These are phyloP conservation scores for Naganishia friedmannii DNA, from an alignment of 768 basidiomycete species.

Conservation along the genomic window DNA sequence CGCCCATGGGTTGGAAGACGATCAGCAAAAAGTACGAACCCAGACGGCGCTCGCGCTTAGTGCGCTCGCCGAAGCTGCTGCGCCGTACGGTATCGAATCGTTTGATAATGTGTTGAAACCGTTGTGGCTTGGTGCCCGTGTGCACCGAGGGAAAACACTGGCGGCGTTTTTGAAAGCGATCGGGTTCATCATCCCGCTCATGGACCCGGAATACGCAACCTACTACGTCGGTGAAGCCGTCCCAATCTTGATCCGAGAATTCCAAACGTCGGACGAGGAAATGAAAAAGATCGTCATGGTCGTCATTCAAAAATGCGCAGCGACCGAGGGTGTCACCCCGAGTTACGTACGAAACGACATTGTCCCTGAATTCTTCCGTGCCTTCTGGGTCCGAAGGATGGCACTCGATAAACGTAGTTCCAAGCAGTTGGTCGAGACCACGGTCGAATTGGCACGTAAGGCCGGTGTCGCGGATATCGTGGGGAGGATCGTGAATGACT, in stretches of 20 bases:
- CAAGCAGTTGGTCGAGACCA: slow-evolving; percentile 95
- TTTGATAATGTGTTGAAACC: slow-evolving; percentile 97
- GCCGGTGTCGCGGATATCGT: slow-evolving; percentile 95
- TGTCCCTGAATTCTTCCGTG: slow-evolving; percentile 97
- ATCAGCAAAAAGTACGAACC: slow-evolving; percentile 92
- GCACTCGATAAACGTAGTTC: slow-evolving; percentile 95
- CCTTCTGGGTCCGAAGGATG: slow-evolving; percentile 94
- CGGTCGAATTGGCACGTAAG: slow-evolving; percentile 96
- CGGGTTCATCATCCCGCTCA: slow-evolving; percentile 98
- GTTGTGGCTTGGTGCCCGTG: slow-evolving; percentile 86
- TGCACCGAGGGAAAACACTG: slow-evolving; percentile 90
- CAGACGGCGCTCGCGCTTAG: slow-evolving; percentile 91
- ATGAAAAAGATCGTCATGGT: slow-evolving; percentile 99
- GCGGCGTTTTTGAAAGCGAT: slow-evolving; percentile 97
- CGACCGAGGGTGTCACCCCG: slow-evolving; percentile 95
- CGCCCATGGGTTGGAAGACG: slow-evolving; percentile 84
- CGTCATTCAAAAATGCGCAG: slow-evolving; percentile 97
- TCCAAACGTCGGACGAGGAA: slow-evolving; percentile 98
- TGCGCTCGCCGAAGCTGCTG: slow-evolving; percentile 92
- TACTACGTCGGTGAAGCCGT: slow-evolving; percentile 91
- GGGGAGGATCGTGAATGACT: slow-evolving; percentile 77
- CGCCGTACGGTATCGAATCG: slow-evolving; percentile 98
- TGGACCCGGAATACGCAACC: slow-evolving; percentile 99
- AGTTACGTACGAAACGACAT: slow-evolving; percentile 97
- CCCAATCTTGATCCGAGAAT: slow-evolving; percentile 68